Base-by-base conservation (phyloP, 2,329 filamentous ascomycete species). In the Xylaria sp. region DNA sequence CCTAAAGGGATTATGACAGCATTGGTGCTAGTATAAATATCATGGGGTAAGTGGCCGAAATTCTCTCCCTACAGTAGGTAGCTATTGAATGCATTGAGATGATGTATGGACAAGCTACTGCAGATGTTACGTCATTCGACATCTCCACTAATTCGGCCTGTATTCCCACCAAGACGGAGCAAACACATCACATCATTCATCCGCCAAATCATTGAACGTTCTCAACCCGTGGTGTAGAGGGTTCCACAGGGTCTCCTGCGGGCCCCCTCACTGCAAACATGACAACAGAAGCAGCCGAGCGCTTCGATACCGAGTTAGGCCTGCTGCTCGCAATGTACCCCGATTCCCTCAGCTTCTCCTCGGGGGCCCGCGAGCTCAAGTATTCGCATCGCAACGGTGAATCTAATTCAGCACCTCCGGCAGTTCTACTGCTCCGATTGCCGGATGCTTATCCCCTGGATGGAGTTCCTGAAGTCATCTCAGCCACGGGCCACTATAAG, bases 251-350 rank as follows among this genome's bases (percentile, higher is more conserved):
- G 37, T 19, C 33, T 31, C 35, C 10, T 35, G 17, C 13, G 23
- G 37, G 25, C 25, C 17, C 8, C 15, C 37, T n/a, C 3, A 23
- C 17, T 8, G 10, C 29, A 44, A 54, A 41, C 7, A 66, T 62
- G 64, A 53, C 41, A 38, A 55, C 44, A 4, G 62, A 62, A 44
- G 55, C 58, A 48, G 52, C 48, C 17, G 58, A 62, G 38, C 62
- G 62, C 23, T 43, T 64, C 17, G 29, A 53, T 19, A 55, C 49
- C 33, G 64, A 64, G 38, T 31, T 66, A 7, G 64, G 55, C 9
- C 37, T 64, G 2, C 44, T 66, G 17, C 44, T 55, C 13, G 62
- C 64, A 37, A 66, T 69, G 66, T 69, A 69, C 33, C 67, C 68
- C 11, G 64, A 67, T 15, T 59, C 67, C 2, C 48, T 69, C 7